Base-by-base conservation (phyloP, 1,139 yeast species). In the Suhomyces bribrorum region DNA sequence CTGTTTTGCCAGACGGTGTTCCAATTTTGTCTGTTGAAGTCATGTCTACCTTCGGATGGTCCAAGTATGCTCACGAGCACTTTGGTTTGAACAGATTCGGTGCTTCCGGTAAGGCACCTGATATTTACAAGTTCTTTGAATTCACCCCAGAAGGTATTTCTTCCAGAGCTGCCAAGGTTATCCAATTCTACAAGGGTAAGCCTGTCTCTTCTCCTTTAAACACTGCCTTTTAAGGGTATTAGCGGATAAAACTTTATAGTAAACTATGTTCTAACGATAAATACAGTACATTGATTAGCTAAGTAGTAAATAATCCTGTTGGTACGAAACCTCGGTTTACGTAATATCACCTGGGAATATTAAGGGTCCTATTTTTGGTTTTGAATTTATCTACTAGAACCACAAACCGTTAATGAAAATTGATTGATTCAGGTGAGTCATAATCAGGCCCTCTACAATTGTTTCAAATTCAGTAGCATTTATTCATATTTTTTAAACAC, bases 21-120 rank as follows among this genome's bases (percentile, higher is more conserved):
- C 98, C 98, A 67, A 82, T 88, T 62, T 56, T 94, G 69, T 88
- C 97, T 43, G 87, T 90, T 53, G 99, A 94, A 79, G 98, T 90
- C 45, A 78, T 89, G 83, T 69, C 95, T 43, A 83, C 96, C 46
- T 75, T 78, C 56, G 97, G 97, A 48, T 94, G 98, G 99, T 75
- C 83, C 57, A 86, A 84, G 70, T 94, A 89, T 77, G 81, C 97
- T 46, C 98, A 94, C 74, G 95, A 86, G 75, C 95, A 89, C 68
- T 87, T 92, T 61, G 97, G 97, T 68, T 78, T 94, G 64, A 81
- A 89, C 80, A 81, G 89, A 73, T 94, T 92, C 63, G 99, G 99
- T 79, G 95, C 94, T 50, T 89, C 97, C 47, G 98, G 96, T 66
- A 87, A 88, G 66, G 95, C 85, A 61, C 70, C 73, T 45, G 88